Percentiles rank a stretch among this genome's conserved stretches.
These are phyloP conservation scores for Mycena vulgaris DNA, from an alignment of 768 basidiomycete genomes.

Conservation along the genomic window DNA sequence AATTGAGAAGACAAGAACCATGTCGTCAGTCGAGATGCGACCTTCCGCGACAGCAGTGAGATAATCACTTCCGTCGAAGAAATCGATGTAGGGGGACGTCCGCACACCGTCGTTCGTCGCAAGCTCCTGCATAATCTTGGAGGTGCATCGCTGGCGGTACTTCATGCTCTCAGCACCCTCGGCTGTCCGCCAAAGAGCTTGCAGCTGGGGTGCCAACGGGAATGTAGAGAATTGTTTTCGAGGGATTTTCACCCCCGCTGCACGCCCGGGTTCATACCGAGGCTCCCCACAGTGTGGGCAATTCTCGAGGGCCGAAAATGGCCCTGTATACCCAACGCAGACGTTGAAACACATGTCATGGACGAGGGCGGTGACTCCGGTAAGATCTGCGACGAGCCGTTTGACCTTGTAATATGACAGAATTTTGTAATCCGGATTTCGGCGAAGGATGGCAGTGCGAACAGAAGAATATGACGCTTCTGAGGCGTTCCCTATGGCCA, in stretches of 20 bases:
- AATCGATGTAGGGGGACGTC: constrained; percentile 38
- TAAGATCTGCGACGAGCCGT: background rate
- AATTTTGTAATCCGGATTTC: background rate
- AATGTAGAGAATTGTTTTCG: background rate
- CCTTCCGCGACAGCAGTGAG: constrained; percentile 40
- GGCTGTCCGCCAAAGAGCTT: background rate
- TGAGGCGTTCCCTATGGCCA: background rate
- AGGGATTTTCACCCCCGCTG: background rate
- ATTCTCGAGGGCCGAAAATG: background rate
- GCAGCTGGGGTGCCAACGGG: background rate
- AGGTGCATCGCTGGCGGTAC: background rate
- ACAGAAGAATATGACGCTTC: background rate
- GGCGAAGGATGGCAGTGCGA: background rate
- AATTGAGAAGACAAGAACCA: constrained; percentile 38
- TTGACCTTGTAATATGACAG: background rate
- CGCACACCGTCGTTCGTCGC: background rate
- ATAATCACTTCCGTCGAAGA: constrained; percentile 49
- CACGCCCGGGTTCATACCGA: background rate
- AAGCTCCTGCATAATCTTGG: background rate
- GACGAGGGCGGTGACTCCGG: background rate
- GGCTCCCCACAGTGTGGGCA: background rate
- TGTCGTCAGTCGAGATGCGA: constrained; percentile 41
- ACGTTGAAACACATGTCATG: background rate
- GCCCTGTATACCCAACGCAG: background rate
- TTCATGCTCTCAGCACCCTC: background rate